phyloP scores from a whole-genome alignment of 2,329 filamentous ascomycete genomes.

The Lasiodiplodia citricola region DNA sequence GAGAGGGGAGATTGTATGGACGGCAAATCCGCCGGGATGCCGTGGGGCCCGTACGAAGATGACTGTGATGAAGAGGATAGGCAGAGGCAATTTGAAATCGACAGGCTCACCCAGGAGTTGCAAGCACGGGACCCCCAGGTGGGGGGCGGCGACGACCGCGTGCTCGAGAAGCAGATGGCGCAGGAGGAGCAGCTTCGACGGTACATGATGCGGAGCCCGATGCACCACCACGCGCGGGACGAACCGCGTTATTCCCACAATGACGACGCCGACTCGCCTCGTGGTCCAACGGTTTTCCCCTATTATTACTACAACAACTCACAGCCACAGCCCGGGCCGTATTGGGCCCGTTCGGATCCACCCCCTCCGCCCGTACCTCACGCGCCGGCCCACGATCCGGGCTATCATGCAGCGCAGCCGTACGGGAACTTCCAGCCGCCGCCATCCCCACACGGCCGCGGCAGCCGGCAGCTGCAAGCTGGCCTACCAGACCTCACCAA shows the following conservation, averaged over 20 bases:
- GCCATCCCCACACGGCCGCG: slow-evolving; percentile 6
- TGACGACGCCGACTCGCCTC: slow-evolving; percentile 9
- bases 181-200: slow-evolving; percentile 22
- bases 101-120: slow-evolving; percentile 18
- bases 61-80: slow-evolving; percentile 30
- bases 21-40: neutral
- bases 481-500: slow-evolving; percentile 32
- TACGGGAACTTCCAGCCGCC: slow-evolving; percentile 26
- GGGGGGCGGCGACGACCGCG: slow-evolving; percentile 3
- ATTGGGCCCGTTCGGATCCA: slow-evolving; percentile 20
- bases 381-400: slow-evolving; percentile 22
- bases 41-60: slow-evolving; percentile 7
- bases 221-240: slow-evolving; percentile 19
- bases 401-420: slow-evolving; percentile 15
- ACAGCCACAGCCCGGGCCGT: slow-evolving; percentile 22
- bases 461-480: slow-evolving; percentile 17
- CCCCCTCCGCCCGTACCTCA: slow-evolving; percentile 19
- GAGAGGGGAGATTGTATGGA: slow-evolving; percentile 29
- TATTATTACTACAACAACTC: slow-evolving; percentile 22
- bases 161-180: slow-evolving; percentile 6
- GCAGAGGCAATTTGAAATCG: slow-evolving; percentile 21
- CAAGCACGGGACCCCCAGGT: neutral
- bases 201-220: slow-evolving; percentile 18
- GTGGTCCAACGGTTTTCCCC: slow-evolving; percentile 23
- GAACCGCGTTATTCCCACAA: slow-evolving; percentile 23